phyloP scores from a whole-genome alignment of 331 rosid species.

The Prunus yedoensis region DNA sequence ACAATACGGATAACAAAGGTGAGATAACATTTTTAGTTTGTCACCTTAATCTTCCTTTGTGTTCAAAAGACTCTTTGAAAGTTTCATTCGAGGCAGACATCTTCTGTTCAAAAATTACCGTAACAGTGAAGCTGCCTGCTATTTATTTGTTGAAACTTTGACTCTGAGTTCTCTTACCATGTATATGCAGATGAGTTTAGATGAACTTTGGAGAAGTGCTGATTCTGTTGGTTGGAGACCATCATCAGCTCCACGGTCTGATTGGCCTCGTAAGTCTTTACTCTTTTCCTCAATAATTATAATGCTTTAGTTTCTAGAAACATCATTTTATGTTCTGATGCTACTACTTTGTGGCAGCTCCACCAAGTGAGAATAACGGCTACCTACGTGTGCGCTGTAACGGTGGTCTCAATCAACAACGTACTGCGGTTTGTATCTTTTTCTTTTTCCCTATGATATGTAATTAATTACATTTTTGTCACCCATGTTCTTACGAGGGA shows the following conservation, averaged over 20 bases:
- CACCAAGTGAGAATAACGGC: constrained; percentile 74
- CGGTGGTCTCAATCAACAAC: no score
- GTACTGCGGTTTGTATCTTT: no score
- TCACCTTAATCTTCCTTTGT: no score
- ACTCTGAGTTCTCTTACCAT: constrained; percentile 16
- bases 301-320: background rate
- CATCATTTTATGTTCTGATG: background rate
- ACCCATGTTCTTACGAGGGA: no score
- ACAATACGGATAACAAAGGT: no score
- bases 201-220: constrained; percentile 80
- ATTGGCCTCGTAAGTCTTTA: constrained; percentile 70
- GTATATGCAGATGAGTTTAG: constrained; percentile 57
- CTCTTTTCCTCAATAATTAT: constrained; percentile 23
- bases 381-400: constrained; percentile 91
- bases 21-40: no score
- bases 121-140: background rate
- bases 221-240: constrained; percentile 85
- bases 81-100: no score
- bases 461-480: no score
- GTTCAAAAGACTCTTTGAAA: no score
- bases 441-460: no score
- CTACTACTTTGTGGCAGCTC: constrained; percentile 58
- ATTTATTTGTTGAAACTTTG: background rate
- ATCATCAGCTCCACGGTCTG: constrained; percentile 82
- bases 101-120: background rate